Base-by-base conservation (phyloP, 257 asterid genomes). In the Nyctanthes arbortristis region DNA sequence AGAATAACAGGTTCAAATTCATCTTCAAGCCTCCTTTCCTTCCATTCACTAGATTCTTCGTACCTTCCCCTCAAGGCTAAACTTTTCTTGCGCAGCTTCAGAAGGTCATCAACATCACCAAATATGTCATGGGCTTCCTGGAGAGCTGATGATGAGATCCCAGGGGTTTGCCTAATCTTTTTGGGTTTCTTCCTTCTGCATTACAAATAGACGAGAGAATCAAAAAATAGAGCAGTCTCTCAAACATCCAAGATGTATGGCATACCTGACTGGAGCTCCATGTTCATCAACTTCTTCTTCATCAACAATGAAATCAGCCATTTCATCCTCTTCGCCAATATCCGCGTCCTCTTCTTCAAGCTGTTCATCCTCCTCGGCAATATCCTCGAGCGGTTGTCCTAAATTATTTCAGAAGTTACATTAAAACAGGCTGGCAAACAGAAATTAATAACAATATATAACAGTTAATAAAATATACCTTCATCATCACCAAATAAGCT, bases 241-340 rank as follows among this genome's bases (percentile, higher is more conserved):
- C n/a, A 63, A 43, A 20, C 34, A 63, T n/a, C 37, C n/a, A 43
- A 54, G 55, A 30, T 34, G n/a, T 14, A 61, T 52, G 14, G 24
- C 40, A 54, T 79, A 91, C 98, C 95, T 84, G 68, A 85, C 76
- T 30, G 88, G 92, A 77, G 86, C 92, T 58, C 98, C 97, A 73
- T 87, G 83, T 72, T 84, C 96, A 70, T 89, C 96, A 61, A 87
- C 84, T 66, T 87, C 93, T 57, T 93, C 96, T 75, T 93, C 98
- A 29, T 85, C 91, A 55, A 93, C 98, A 77, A 93, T 93, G 69
- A 93, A 91, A 80, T 91, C 97, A 20, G 93, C 96, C 98, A 93
- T 90, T 39, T 93, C 98, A 77, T 93, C 97, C 61, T 93, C 96
- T 24, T 90, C 97, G 16, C 83, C 95, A 30, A 83, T 78, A 62